phyloP scores from a whole-genome alignment of 495 filamentous ascomycete genomes.

The Pyrenula massariospora region DNA sequence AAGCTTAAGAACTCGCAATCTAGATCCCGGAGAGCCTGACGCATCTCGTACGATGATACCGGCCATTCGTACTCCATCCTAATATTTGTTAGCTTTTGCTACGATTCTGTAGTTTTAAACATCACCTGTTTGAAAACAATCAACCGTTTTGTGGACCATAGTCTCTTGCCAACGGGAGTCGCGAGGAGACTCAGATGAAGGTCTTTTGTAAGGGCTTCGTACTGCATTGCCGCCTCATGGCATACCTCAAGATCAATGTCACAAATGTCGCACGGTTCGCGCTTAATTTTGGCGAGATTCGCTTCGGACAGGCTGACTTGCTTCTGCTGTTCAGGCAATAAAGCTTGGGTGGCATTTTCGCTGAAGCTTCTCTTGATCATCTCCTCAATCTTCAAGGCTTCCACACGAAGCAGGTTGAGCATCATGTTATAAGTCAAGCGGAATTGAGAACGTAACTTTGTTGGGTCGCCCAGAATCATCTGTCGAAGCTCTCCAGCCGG shows the following conservation, averaged over 20 bases:
- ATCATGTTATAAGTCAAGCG: slow-evolving; percentile 99
- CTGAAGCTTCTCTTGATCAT: slow-evolving; percentile 99
- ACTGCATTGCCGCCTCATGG: slow-evolving; percentile 71
- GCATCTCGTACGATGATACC: slow-evolving; percentile 74
- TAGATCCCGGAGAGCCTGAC: slow-evolving; percentile 45
- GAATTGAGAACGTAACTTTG: slow-evolving; percentile 92
- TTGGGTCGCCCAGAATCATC: slow-evolving; percentile 95
- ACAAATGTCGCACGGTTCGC: slow-evolving; percentile 73
- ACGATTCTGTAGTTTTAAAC: background rate
- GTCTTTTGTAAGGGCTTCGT: slow-evolving; percentile 57
- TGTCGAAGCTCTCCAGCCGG: slow-evolving; percentile 66
- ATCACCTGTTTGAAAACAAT: slow-evolving; percentile 58
- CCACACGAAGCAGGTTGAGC: slow-evolving; percentile 84
- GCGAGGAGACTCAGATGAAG: slow-evolving; percentile 58
- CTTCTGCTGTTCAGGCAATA: slow-evolving; percentile 90
- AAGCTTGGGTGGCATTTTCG: slow-evolving; percentile 94
- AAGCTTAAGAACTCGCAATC: slow-evolving; percentile 67
- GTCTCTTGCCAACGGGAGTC: slow-evolving; percentile 67
- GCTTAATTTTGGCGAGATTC: slow-evolving; percentile 78
- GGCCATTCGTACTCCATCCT: slow-evolving; percentile 67
- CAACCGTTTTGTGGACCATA: slow-evolving; percentile 61
- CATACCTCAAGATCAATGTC: slow-evolving; percentile 66
- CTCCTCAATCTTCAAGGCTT: slow-evolving; percentile 96
- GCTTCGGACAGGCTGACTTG: slow-evolving; percentile 86
- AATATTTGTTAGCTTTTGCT: slow-evolving; percentile 1